Evolutionary conservation across 2,329 filamentous ascomycete species (phyloP).

Genomic region (Ampelomyces quisqualis): DNA sequence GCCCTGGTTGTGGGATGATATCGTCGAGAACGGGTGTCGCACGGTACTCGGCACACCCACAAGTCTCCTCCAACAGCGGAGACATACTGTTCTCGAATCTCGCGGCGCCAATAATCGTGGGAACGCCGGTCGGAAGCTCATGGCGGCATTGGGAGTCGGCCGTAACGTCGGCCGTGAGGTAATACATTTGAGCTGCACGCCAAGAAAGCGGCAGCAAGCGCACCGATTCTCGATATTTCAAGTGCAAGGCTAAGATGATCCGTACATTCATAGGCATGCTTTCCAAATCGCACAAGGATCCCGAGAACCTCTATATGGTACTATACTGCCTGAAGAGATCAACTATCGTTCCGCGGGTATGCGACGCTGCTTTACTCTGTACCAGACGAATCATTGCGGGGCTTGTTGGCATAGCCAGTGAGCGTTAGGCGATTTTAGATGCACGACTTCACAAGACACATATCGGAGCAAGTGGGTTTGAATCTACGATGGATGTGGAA

Average conservation of each 20-base stretch:
- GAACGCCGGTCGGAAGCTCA: slow-evolving; percentile 41
- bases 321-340: no score
- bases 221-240: slow-evolving; percentile 1
- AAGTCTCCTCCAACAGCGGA: slow-evolving; percentile 39
- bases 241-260: no score
- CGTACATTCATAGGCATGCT: no score
- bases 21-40: slow-evolving; percentile 33
- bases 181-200: slow-evolving; percentile 10
- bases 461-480: background rate
- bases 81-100: slow-evolving; percentile 35
- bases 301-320: no score
- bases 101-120: slow-evolving; percentile 30
- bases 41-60: slow-evolving; percentile 19
- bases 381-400: no score
- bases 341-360: background rate
- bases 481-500: slow-evolving; percentile 10
- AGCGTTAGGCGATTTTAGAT: slow-evolving; percentile 1
- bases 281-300: no score
- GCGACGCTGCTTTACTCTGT: no score
- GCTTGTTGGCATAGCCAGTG: background rate
- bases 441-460: background rate
- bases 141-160: slow-evolving; percentile 31
- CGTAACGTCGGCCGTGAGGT: slow-evolving; percentile 7
- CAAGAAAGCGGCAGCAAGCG: slow-evolving; percentile 6
- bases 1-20: slow-evolving; percentile 28